These are phyloP conservation scores for Pachysandra terminalis DNA, from an alignment of 164 flowering plant species.

Conservation along the genomic window DNA sequence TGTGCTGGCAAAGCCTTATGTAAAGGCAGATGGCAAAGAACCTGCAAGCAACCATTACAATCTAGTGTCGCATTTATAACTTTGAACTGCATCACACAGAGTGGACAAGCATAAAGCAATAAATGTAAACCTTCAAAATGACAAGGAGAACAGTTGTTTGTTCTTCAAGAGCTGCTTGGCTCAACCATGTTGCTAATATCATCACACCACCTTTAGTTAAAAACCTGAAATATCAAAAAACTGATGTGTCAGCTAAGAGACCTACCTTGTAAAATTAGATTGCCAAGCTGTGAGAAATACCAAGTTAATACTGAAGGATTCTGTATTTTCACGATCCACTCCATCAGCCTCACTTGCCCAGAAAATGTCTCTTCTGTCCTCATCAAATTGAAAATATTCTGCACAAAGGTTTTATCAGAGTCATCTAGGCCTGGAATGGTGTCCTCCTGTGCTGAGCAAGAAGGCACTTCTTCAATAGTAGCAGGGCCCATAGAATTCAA, in stretches of 20 bases:
- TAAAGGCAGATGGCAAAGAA: constrained; percentile 84
- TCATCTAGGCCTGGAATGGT: constrained; percentile 48
- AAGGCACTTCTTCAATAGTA: constrained; percentile 43
- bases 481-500: constrained; percentile 41
- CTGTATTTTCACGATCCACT: constrained; percentile 78
- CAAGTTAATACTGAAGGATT: constrained; percentile 63
- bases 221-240: constrained; percentile 54
- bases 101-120: neutral
- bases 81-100: neutral
- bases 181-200: constrained; percentile 90
- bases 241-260: constrained; percentile 10
- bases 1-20: constrained; percentile 80
- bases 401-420: constrained; percentile 61
- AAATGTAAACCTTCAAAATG: constrained; percentile 57
- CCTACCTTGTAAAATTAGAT: neutral
- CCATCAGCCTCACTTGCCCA: constrained; percentile 91
- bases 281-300: constrained; percentile 31
- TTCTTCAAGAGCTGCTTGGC: constrained; percentile 83
- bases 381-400: constrained; percentile 72
- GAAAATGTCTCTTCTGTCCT: constrained; percentile 78
- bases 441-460: constrained; percentile 55
- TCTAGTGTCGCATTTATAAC: constrained; percentile 1
- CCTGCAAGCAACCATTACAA: constrained; percentile 40
- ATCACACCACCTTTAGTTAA: constrained; percentile 78
- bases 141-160: constrained; percentile 80